Percentiles rank a stretch among this genome's conserved stretches.
These are phyloP conservation scores for Hyphodiscus hymeniophilus DNA, from an alignment of 495 filamentous ascomycete genomes.

Conservation along the genomic window DNA sequence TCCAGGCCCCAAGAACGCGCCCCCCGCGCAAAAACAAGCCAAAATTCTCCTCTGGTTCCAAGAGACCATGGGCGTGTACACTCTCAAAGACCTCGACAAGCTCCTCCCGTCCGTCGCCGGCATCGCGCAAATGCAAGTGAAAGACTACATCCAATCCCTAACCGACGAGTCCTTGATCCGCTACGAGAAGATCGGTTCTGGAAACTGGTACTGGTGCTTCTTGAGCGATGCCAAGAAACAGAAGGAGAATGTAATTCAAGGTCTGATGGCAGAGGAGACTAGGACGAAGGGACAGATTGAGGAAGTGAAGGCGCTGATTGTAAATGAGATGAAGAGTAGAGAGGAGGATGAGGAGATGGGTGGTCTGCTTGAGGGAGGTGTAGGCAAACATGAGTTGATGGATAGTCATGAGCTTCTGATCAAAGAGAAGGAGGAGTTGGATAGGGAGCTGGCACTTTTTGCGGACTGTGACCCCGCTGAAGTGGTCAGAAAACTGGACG, in stretches of 20 bases:
- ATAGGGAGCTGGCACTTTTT: constrained; percentile 36
- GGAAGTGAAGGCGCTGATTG: constrained; percentile 34
- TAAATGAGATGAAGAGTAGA: constrained; percentile 34
- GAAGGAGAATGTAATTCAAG: constrained; percentile 31
- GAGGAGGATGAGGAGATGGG: constrained; percentile 32
- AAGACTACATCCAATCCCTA: constrained; percentile 58
- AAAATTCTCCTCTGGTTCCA: constrained; percentile 58
- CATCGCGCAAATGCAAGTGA: constrained; percentile 62
- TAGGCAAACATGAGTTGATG: constrained; percentile 22
- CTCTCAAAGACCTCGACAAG: constrained; percentile 71
- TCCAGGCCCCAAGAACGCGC: constrained; percentile 54
- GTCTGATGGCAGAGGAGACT: constrained; percentile 46
- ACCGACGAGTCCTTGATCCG: constrained; percentile 56
- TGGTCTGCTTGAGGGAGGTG: constrained; percentile 19
- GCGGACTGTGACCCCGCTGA: constrained; percentile 45
- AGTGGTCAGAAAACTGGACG: constrained; percentile 41
- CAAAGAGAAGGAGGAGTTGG: constrained; percentile 29
- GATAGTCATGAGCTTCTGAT: constrained; percentile 28
- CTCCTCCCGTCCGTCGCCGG: constrained; percentile 54
- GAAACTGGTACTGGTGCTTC: constrained; percentile 81
- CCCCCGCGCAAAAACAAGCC: constrained; percentile 51
- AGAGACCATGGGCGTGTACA: constrained; percentile 54
- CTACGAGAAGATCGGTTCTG: constrained; percentile 73
- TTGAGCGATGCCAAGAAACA: constrained; percentile 49
- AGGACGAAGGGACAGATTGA: constrained; percentile 30